A percentile compares a stretch with the other conserved stretches of the same genome.
Conservation (phyloP, 2,329 filamentous ascomycete genomes). For the Xylariales sp. region DNA sequence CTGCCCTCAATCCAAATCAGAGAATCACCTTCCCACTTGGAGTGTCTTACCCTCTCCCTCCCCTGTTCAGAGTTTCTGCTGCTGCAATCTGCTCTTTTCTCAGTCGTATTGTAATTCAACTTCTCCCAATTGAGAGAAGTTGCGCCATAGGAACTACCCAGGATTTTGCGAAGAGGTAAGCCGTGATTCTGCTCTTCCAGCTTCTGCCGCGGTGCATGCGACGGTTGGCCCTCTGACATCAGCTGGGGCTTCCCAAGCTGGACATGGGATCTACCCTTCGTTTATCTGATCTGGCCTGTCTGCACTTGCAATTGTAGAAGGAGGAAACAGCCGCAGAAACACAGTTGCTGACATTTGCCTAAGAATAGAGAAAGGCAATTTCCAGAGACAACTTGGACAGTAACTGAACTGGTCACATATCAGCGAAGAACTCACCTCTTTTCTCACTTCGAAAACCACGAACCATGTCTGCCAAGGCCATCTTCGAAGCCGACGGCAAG, state of each 20-base stretch:
- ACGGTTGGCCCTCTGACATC: not conserved
- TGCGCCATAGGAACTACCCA: constrained; percentile 1
- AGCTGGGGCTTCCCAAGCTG: too few species aligned
- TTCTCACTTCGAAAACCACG: constrained; percentile 15
- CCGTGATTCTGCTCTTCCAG: not conserved
- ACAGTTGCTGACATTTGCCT: constrained; percentile 16
- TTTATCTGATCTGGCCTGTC: not conserved
- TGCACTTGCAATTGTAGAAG: not conserved
- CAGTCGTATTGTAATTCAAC: constrained; percentile 5
- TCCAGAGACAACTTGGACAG: constrained; percentile 1
- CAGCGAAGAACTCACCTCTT: constrained; percentile 17
- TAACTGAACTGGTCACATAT: constrained; percentile 20
- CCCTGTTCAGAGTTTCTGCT: not conserved
- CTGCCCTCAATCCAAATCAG: constrained; percentile 5
- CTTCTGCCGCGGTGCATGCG: not conserved
- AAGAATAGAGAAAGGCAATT: constrained; percentile 2
- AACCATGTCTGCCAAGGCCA: constrained; percentile 91
- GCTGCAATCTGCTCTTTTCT: constrained; percentile 1
- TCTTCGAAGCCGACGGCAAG: constrained; percentile 99
- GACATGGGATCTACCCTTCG: too few species aligned
- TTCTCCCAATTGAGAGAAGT: constrained; percentile 3
- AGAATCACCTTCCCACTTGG: constrained; percentile 10
- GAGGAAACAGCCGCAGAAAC: not conserved
- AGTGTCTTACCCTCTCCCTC: constrained; percentile 1
- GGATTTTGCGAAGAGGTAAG: constrained; percentile 4